phyloP scores from a whole-genome alignment of 306 rosid species.

The Prunus mongolica region DNA sequence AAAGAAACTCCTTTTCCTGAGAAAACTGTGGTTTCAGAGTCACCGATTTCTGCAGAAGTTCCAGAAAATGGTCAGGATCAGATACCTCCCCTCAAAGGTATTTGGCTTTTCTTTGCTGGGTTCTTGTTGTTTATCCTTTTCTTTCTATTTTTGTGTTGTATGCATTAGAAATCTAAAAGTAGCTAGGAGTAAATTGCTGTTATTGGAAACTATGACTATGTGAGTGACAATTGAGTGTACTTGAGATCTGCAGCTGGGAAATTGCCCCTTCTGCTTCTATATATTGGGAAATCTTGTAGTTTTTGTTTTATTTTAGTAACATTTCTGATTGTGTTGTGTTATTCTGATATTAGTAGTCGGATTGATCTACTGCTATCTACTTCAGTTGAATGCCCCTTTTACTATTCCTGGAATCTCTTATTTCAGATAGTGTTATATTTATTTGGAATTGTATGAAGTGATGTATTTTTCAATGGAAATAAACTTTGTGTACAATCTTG shows the following conservation, averaged over 20 bases:
- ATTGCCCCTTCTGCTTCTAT: not conserved
- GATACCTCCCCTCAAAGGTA: constrained; percentile 30
- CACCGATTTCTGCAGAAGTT: not conserved
- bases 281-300: not conserved
- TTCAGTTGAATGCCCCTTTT: not conserved
- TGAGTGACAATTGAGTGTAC: not conserved
- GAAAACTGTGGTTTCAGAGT: constrained; percentile 17
- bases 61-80: constrained; percentile 33
- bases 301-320: not conserved
- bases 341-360: not conserved
- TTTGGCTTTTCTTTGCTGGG: not conserved
- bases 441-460: not conserved
- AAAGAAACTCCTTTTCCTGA: constrained; percentile 37
- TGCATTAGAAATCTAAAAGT: not conserved
- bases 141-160: not conserved
- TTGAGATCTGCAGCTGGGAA: constrained; percentile 5
- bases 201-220: not conserved
- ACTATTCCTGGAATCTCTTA: not conserved
- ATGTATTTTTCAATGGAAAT: constrained; percentile 11
- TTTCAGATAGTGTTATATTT: not conserved
- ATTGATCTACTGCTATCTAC: not conserved
- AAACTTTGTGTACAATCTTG: not conserved
- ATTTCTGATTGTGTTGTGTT: not conserved
- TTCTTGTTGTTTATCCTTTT: constrained; percentile 2
- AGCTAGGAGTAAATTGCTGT: not conserved